Evolutionary conservation across 192 early-diverging fungal genomes (phyloP), one percentile per base, ranked within the genome.

Genomic region (Gonapodya prolifera): DNA sequence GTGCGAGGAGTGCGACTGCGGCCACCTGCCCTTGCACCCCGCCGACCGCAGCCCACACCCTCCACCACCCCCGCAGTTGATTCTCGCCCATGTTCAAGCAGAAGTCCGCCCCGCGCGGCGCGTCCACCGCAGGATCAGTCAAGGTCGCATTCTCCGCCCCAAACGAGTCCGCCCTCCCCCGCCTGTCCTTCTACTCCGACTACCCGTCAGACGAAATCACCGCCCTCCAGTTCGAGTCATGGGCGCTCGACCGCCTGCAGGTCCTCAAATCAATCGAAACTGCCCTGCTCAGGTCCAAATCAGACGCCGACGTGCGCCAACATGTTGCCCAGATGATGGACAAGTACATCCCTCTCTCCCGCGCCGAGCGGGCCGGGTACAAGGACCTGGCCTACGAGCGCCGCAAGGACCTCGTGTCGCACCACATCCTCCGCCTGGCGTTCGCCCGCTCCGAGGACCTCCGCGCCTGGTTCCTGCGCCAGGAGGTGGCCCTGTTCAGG

Each of bases 211-310:
- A 83, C 75, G 88, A 91, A 77, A 85, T 93, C 61, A 91, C 84
- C 69, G 85, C 93, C 69, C 85, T 84, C 34, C 90, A 93, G 35
- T 93, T 95, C 83, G 92, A 95, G 79, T 77, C 82, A 28, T 90
- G 83, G 78, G 90, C 92, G 0, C 85, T 94, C 23, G 91, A 92
- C 81, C 86, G 93, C 34, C 86, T 94, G 75, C 85, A 87, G 70
- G 93, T 99, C 30, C 89, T 97, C 69, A 89, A 92, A 71, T 85
- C 91, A 18, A 83, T 99, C 61, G 94, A 96, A 77, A 92, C 89
- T 28, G 93, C 94, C 34, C 86, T 84, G 76, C 82, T 97, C 70
- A 89, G 95, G 28, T 88, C 88, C 80, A 85, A 85, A 74, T 80
- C 84, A 23, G 87, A 88, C 0, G 85, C 85, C 17, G 87, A 94